phyloP scores from a whole-genome alignment of 371 early-diverging fungal genomes.

The Mortierella sp. region DNA sequence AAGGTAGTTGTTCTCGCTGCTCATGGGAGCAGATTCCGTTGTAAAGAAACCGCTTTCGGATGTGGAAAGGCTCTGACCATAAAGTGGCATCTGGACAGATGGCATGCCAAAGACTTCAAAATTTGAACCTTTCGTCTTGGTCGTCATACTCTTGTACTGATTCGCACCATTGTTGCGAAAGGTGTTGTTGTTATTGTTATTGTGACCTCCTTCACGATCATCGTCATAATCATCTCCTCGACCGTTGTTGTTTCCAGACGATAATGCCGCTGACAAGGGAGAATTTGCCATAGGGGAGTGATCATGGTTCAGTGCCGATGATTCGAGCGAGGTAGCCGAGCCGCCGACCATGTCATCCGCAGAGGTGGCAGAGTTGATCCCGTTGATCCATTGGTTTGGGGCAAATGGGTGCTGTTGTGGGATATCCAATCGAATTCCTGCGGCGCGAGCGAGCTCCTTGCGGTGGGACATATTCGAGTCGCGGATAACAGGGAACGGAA shows the following conservation, averaged over 20 bases:
- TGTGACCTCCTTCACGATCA: neutral
- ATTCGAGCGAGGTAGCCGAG: constrained; percentile 36
- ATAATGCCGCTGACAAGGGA: constrained; percentile 26
- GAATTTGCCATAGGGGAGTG: constrained; percentile 12
- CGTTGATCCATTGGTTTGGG: constrained; percentile 22
- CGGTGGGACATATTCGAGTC: no score
- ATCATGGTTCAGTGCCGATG: constrained; percentile 11
- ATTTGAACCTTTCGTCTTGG: constrained; percentile 5
- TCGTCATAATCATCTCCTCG: neutral
- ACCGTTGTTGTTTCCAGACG: constrained; percentile 7
- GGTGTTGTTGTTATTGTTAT: neutral
- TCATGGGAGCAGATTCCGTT: constrained; percentile 2
- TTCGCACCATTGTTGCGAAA: neutral
- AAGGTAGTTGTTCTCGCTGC: constrained; percentile 20
- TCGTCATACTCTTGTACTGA: neutral
- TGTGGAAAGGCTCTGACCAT: constrained; percentile 13
- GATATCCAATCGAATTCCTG: constrained; percentile 42
- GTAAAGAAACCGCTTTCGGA: constrained; percentile 17
- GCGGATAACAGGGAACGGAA: constrained; percentile 44
- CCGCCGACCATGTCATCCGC: constrained; percentile 42
- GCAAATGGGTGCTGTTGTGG: constrained; percentile 26
- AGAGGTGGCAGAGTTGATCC: constrained; percentile 4
- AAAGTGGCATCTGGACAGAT: constrained; percentile 11
- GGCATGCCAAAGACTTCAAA: constrained; percentile 20
- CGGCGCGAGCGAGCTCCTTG: constrained; percentile 36